Base-by-base conservation (phyloP, 192 early-diverging fungal species). In the Gryganskiella cystojenkinii region DNA sequence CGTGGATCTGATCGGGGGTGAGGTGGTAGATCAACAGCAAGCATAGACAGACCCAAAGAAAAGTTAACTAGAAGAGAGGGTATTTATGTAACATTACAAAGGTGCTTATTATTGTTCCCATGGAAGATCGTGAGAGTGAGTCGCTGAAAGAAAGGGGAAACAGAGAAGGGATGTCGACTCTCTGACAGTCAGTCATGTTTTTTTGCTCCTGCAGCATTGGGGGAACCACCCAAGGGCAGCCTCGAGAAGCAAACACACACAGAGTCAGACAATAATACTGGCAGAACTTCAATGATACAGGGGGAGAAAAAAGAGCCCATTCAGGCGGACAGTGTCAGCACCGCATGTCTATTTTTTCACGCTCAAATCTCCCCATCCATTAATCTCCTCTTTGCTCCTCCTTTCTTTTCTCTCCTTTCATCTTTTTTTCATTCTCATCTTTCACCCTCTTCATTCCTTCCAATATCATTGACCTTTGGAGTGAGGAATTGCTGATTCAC, bases 1-100 rank as follows among this genome's bases (percentile, higher is more conserved):
- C 64, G 81, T 94, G 43, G 86, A 92, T 61, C 81, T 93, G 64
- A 27, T 81, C 33, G 43, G 46, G 19, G 72, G 60, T 10, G 54
- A 74, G 19, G 57, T 1, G 4, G 3, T 40, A 1, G 27, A 47
- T 6, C n/a, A 61, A 15, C 33, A 56, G 35, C 55, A 56, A 20
- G n/a, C 4, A 30, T 56, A 56, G 55, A 56, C 7, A 15, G 43
- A 30, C 22, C 25, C 37, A 9, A 2, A 42, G 28, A n/a, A 47
- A 24, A 53, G 49, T 37, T 33, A 22, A 22, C 1, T 20, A 22
- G 25, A 24, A 64, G 24, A 49, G n/a, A 13, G 15, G 4, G 31
- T 20, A 27, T 19, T 10, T n/a, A 34, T 37, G 22, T 27, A 22
- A n/a, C n/a, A n/a, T n/a, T n/a, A n/a, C n/a, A n/a, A n/a, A n/a